Conservation (phyloP, 345 rosid species). For the Passiflora organensis region DNA sequence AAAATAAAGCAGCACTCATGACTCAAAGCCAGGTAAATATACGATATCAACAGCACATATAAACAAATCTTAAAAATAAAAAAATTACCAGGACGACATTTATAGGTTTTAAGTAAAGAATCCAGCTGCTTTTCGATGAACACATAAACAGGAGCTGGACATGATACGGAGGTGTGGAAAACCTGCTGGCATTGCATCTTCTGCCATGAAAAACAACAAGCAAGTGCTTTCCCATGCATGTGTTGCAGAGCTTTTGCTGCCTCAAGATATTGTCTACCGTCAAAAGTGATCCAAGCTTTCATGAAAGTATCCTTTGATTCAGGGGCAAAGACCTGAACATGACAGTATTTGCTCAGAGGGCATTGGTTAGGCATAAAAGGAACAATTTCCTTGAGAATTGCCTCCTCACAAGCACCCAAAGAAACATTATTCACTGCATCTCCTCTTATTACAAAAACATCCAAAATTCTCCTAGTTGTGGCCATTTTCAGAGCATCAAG, state of each 20-base stretch:
- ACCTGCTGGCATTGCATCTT: conserved; percentile 64
- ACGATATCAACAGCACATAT: conserved; percentile 6
- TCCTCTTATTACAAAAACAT: conserved; percentile 51
- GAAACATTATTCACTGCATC: conserved; percentile 42
- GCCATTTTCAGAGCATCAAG: conserved; percentile 38
- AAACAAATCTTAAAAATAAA: conserved; percentile 8
- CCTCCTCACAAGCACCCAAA: conserved; percentile 46
- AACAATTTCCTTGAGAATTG: conserved; percentile 25
- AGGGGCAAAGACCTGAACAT: conserved; percentile 58
- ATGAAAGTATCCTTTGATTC: conserved; percentile 33
- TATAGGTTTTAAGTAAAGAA: conserved; percentile 34
- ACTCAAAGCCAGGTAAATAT: neutral
- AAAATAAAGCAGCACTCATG: too few species aligned
- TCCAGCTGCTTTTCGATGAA: conserved; percentile 57
- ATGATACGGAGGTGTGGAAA: conserved; percentile 72
- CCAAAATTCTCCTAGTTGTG: conserved; percentile 49
- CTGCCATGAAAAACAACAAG: conserved; percentile 76
- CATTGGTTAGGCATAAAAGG: conserved; percentile 44
- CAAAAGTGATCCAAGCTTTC: conserved; percentile 62
- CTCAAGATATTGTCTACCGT: conserved; percentile 82
- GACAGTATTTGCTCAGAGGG: conserved; percentile 40
- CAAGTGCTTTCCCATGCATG: conserved; percentile 54
- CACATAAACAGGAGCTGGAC: conserved; percentile 52
- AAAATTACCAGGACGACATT: conserved; percentile 39
- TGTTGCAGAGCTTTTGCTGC: conserved; percentile 92